Conservation (phyloP, 2,329 filamentous ascomycete species). For the Aschersonia sp. region DNA sequence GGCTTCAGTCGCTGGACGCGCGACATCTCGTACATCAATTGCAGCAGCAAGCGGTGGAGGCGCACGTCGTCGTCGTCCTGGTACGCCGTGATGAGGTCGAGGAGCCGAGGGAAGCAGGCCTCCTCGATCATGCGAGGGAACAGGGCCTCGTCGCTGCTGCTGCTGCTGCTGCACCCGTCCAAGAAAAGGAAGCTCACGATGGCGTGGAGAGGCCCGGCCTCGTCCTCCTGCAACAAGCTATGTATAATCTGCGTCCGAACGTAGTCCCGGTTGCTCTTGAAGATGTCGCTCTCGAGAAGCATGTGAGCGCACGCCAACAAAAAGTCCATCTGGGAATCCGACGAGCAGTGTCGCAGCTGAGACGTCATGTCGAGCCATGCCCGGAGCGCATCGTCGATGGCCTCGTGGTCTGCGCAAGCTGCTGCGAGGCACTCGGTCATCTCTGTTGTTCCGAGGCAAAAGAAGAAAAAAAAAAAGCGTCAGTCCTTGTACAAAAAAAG, state of each 20-base stretch:
- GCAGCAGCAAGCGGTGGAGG: conserved; percentile 68
- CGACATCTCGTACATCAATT: conserved; percentile 93
- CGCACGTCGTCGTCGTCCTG: conserved; percentile 50
- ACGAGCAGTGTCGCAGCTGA: conserved; percentile 59
- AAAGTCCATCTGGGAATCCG: conserved; percentile 65
- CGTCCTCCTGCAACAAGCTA: conserved; percentile 74
- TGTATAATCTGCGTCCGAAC: conserved; percentile 87
- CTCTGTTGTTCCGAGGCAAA: conserved; percentile 18
- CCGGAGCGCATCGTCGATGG: conserved; percentile 73
- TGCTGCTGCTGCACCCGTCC: conserved; percentile 52
- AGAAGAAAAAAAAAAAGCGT: neutral
- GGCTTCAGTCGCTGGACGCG: conserved; percentile 69
- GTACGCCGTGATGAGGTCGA: conserved; percentile 63
- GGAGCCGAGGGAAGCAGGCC: conserved; percentile 66
- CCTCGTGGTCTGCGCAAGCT: conserved; percentile 36
- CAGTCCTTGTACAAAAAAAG: neutral
- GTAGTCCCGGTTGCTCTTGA: conserved; percentile 63
- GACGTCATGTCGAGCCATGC: conserved; percentile 70
- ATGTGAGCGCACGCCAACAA: conserved; percentile 64
- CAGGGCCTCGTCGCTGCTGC: conserved; percentile 46
- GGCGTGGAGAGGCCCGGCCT: conserved; percentile 62
- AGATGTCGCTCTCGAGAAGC: conserved; percentile 63
- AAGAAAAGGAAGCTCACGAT: conserved; percentile 75
- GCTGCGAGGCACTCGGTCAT: conserved; percentile 30
- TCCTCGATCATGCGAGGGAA: conserved; percentile 83